Conservation (phyloP, 2,329 filamentous ascomycete species). For the Paraphoma chrysanthemicola region DNA sequence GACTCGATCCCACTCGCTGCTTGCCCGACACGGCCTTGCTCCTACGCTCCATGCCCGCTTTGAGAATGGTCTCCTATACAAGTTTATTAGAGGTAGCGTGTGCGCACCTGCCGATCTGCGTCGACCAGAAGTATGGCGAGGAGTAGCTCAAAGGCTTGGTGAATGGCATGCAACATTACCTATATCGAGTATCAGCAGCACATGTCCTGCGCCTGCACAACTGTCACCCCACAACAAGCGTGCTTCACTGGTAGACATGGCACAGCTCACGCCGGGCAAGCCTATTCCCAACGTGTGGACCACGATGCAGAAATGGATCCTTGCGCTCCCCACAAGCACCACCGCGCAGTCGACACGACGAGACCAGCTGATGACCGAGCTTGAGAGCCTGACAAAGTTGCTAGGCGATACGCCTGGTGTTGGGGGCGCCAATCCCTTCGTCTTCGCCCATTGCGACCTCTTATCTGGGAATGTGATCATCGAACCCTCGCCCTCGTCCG, state of each 20-base stretch:
- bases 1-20: conserved; percentile 77
- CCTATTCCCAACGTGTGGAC: conserved; percentile 90
- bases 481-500: conserved; percentile 58
- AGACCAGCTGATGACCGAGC: conserved; percentile 73
- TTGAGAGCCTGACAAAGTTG: conserved; percentile 71
- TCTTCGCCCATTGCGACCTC: conserved; percentile 95
- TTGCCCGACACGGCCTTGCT: conserved; percentile 82
- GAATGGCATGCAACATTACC: conserved; percentile 87
- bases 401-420: conserved; percentile 80
- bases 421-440: conserved; percentile 72
- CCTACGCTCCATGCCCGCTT: conserved; percentile 90
- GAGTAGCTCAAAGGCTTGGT: conserved; percentile 82
- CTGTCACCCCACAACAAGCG: conserved; percentile 41
- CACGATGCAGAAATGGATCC: conserved; percentile 94
- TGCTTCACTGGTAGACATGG: conserved; percentile 46
- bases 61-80: conserved; percentile 94
- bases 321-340: conserved; percentile 78
- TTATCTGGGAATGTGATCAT: conserved; percentile 97
- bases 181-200: conserved; percentile 57
- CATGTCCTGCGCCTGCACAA: conserved; percentile 42
- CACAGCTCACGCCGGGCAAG: conserved; percentile 65
- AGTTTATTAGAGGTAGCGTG: conserved; percentile 81
- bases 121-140: conserved; percentile 76
- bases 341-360: conserved; percentile 73
- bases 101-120: conserved; percentile 83